Percentiles rank a stretch among this genome's conserved stretches.
Conservation (phyloP, 108 stramenopile genomes). For the Fistulifera solaris region DNA sequence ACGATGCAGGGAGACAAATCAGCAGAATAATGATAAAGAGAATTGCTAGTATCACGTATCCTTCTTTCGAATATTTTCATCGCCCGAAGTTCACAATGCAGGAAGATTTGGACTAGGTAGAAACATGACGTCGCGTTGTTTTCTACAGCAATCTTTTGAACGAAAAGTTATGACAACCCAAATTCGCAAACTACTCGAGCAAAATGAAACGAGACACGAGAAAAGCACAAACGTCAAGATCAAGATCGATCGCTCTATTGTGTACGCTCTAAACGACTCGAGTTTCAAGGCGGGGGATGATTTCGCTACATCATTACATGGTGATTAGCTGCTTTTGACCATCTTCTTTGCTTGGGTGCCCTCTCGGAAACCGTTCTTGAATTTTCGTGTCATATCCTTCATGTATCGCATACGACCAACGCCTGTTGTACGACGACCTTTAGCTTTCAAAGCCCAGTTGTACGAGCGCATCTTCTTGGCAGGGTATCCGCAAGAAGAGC, state of each 20-base stretch:
- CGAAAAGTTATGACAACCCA: too few species aligned
- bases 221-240: too few species aligned
- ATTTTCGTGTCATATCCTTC: slow-evolving; percentile 95
- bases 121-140: background rate
- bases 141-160: too few species aligned
- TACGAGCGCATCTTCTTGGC: slow-evolving; percentile 92
- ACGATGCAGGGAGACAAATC: slow-evolving; percentile 49
- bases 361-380: slow-evolving; percentile 99
- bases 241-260: too few species aligned
- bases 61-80: too few species aligned
- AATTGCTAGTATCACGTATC: too few species aligned
- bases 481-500: slow-evolving; percentile 99
- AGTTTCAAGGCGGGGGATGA: too few species aligned
- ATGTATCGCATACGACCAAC: slow-evolving; percentile 99
- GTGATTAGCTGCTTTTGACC: background rate
- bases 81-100: too few species aligned
- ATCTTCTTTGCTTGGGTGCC: slow-evolving; percentile 90
- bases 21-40: slow-evolving; percentile 27
- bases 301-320: background rate
- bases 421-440: slow-evolving; percentile 93
- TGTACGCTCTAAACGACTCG: too few species aligned
- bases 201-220: too few species aligned
- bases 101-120: too few species aligned
- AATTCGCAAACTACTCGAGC: too few species aligned
- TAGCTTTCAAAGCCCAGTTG: slow-evolving; percentile 98